Conservation (phyloP, 768 basidiomycete genomes). For the Lactarius quietus region DNA sequence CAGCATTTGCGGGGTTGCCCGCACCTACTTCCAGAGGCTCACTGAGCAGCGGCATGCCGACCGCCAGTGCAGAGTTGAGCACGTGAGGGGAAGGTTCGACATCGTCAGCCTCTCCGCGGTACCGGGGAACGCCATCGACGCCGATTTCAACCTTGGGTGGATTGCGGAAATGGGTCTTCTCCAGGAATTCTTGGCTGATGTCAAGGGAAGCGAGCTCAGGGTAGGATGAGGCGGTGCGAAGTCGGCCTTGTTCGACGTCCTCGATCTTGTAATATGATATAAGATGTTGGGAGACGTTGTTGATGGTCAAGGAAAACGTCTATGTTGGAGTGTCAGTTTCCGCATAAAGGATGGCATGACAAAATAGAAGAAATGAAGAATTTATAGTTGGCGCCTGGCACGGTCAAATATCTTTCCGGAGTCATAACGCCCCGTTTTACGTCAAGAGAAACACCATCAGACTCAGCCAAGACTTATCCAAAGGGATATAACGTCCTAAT, state of each 20-base stretch:
- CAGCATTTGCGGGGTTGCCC: neutral
- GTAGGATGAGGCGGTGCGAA: slow-evolving; percentile 82
- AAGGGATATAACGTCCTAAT: neutral
- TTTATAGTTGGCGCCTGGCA: slow-evolving; percentile 3
- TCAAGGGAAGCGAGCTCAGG: slow-evolving; percentile 84
- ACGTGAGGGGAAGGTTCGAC: slow-evolving; percentile 34
- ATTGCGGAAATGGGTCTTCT: slow-evolving; percentile 87
- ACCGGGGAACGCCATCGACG: slow-evolving; percentile 75
- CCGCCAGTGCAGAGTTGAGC: slow-evolving; percentile 27
- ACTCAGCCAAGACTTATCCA: slow-evolving; percentile 4
- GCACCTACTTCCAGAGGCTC: slow-evolving; percentile 24
- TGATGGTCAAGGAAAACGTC: slow-evolving; percentile 90
- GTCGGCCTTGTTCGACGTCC: slow-evolving; percentile 84
- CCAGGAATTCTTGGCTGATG: slow-evolving; percentile 84
- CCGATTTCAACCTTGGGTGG: slow-evolving; percentile 87
- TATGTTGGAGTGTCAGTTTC: slow-evolving; percentile 33
- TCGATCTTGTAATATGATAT: slow-evolving; percentile 94
- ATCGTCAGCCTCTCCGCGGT: slow-evolving; percentile 82
- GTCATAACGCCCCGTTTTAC: slow-evolving; percentile 11
- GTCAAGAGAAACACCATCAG: slow-evolving; percentile 16
- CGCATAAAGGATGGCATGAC: slow-evolving; percentile 1
- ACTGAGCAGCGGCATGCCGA: slow-evolving; percentile 24
- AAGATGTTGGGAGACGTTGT: slow-evolving; percentile 83
- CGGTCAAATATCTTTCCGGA: neutral
- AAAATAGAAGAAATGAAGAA: slow-evolving; percentile 7